A percentile compares a stretch with the other conserved stretches of the same genome.
phyloP scores from a whole-genome alignment of 495 filamentous ascomycete species.

The Choiromyces venosus region DNA sequence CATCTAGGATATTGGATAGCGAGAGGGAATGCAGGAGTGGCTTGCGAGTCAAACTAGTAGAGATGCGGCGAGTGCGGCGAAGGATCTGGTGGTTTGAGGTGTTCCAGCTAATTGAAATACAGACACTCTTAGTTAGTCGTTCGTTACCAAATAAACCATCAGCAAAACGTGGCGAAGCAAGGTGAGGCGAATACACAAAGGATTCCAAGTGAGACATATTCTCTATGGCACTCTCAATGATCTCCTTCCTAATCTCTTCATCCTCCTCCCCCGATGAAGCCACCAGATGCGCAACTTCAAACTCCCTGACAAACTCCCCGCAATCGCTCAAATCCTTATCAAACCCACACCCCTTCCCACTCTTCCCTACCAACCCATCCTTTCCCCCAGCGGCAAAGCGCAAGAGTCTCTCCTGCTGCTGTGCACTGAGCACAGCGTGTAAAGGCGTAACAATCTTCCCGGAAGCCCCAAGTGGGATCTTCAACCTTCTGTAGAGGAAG shows the following conservation, averaged over 20 bases:
- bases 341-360: neutral
- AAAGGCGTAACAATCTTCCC: conserved; percentile 8
- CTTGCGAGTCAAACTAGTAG: conserved; percentile 4
- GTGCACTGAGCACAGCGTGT: conserved; percentile 9
- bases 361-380: neutral
- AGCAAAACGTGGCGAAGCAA: neutral
- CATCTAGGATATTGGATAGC: conserved; percentile 13
- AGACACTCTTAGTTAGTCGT: conserved; percentile 7
- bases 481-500: conserved; percentile 19
- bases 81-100: neutral
- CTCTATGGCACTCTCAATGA: conserved; percentile 17
- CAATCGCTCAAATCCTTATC: conserved; percentile 4
- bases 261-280: neutral
- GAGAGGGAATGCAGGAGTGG: conserved; percentile 13
- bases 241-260: neutral
- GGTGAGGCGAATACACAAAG: conserved; percentile 14
- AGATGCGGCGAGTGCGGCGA: conserved; percentile 12
- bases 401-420: conserved; percentile 8
- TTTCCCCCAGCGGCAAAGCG: too few relatives aligned
- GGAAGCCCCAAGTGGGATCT: conserved; percentile 7
- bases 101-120: neutral
- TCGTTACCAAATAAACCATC: neutral
- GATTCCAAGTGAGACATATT: conserved; percentile 19
- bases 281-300: neutral
- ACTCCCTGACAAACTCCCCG: conserved; percentile 19